These are phyloP conservation scores for Penicillium crystallinum DNA, from an alignment of 495 filamentous ascomycete genomes.

Conservation along the genomic window DNA sequence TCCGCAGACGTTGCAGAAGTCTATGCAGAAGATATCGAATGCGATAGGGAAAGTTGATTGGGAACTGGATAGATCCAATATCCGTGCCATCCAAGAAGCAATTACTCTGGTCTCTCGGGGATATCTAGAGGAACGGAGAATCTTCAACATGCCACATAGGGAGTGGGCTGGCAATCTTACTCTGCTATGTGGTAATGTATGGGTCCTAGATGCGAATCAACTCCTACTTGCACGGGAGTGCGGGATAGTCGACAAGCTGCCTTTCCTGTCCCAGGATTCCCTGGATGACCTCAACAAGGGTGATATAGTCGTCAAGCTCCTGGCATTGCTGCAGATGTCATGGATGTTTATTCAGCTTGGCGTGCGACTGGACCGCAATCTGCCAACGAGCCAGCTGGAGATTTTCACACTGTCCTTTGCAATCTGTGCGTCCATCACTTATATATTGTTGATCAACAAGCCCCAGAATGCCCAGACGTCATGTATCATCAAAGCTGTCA, in stretches of 20 bases:
- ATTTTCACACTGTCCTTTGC: not conserved
- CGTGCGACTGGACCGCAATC: not conserved
- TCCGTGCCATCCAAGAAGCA: not conserved
- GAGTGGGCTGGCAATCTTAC: not conserved
- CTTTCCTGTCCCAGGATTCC: not conserved
- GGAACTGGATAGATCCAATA: not conserved
- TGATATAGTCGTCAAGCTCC: not conserved
- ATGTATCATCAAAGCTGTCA: not conserved
- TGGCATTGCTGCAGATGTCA: not conserved
- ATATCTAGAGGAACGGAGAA: not conserved
- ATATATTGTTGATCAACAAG: not conserved
- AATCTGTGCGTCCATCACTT: not conserved
- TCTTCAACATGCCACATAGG: not conserved
- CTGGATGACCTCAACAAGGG: not conserved
- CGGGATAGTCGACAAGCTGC: not conserved
- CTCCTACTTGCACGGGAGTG: slow-evolving; percentile 1
- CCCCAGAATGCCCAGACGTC: not conserved
- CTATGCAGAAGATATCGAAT: not conserved
- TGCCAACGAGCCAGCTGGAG: not conserved
- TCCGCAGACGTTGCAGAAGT: not conserved
- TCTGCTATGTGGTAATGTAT: not conserved
- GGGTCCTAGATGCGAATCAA: not conserved
- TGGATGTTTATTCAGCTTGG: not conserved
- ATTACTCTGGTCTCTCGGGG: not conserved
- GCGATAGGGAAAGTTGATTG: not conserved